Percentiles rank a stretch among this genome's conserved stretches.
Conservation (phyloP, 2,329 filamentous ascomycete species). For the Aureobasidium sp. region DNA sequence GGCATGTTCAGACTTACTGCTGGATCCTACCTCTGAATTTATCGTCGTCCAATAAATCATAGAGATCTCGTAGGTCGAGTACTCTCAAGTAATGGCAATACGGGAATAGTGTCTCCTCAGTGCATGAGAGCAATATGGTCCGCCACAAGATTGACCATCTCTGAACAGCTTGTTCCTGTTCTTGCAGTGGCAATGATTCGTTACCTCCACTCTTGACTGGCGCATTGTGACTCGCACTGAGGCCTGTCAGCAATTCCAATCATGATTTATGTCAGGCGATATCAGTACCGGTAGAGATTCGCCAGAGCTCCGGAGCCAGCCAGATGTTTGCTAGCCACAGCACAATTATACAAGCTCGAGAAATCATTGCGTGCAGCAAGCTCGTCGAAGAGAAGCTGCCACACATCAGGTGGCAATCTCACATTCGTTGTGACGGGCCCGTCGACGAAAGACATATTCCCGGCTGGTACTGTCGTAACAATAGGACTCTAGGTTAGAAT, state of each 20-base stretch:
- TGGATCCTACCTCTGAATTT: slow-evolving; percentile 51
- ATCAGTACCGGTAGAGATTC: slow-evolving; percentile 54
- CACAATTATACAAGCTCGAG: slow-evolving; percentile 53
- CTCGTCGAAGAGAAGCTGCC: slow-evolving; percentile 55
- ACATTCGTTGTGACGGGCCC: slow-evolving; percentile 4
- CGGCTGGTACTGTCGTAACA: not conserved
- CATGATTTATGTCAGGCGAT: too few relatives aligned
- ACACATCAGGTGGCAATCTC: slow-evolving; percentile 50
- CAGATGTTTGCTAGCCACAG: slow-evolving; percentile 49
- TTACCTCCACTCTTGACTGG: slow-evolving; percentile 41
- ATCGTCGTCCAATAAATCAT: slow-evolving; percentile 52
- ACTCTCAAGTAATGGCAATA: slow-evolving; percentile 63
- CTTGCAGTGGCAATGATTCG: slow-evolving; percentile 32
- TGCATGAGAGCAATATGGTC: slow-evolving; percentile 58
- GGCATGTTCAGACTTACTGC: slow-evolving; percentile 41
- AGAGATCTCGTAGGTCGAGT: slow-evolving; percentile 57
- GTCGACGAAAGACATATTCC: not conserved
- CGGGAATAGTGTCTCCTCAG: slow-evolving; percentile 54
- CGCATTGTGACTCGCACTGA: slow-evolving; percentile 38
- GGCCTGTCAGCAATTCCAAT: not conserved
- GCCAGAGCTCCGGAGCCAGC: slow-evolving; percentile 52
- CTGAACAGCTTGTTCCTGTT: slow-evolving; percentile 42
- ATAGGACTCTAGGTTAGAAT: not conserved
- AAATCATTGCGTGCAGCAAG: slow-evolving; percentile 52
- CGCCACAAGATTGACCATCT: slow-evolving; percentile 62